Percentiles rank a stretch among this genome's conserved stretches.
These are phyloP conservation scores for Coemansia sp. DNA, from an alignment of 192 early-diverging fungal species.

Conservation along the genomic window DNA sequence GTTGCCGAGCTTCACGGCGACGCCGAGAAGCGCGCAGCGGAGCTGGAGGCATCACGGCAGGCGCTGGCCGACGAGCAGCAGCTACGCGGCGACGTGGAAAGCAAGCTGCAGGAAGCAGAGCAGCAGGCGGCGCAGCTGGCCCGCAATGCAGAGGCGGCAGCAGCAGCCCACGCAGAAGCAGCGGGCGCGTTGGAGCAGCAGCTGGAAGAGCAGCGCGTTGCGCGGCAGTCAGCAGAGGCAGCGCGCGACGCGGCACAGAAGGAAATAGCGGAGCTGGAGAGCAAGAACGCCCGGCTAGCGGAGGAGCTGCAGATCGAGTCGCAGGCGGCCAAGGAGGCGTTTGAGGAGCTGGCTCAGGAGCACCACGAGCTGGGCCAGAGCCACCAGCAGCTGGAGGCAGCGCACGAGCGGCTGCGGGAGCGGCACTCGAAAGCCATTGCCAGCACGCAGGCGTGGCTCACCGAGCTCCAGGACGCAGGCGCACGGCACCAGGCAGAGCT, in stretches of 20 bases:
- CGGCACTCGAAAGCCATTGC: slow-evolving; percentile 35
- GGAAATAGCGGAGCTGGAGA: slow-evolving; percentile 19
- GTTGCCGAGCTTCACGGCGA: slow-evolving; percentile 11
- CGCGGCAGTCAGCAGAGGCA: slow-evolving; percentile 10
- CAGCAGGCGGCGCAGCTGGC: slow-evolving; percentile 11
- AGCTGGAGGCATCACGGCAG: slow-evolving; percentile 1
- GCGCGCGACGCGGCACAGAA: slow-evolving; percentile 17
- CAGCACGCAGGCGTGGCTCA: slow-evolving; percentile 51
- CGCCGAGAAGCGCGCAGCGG: slow-evolving; percentile 3
- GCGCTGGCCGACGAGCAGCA: slow-evolving; percentile 18
- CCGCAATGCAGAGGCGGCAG: slow-evolving; percentile 6
- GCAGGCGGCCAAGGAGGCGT: slow-evolving; percentile 41
- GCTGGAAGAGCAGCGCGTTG: slow-evolving; percentile 20
- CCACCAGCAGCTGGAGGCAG: slow-evolving; percentile 18
- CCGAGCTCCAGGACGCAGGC: slow-evolving; percentile 38
- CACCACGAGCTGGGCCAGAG: slow-evolving; percentile 31
- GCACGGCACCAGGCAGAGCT: slow-evolving; percentile 29
- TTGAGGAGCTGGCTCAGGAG: slow-evolving; percentile 44
- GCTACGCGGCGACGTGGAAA: slow-evolving; percentile 8
- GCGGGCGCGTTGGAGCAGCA: slow-evolving; percentile 9
- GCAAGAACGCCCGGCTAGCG: slow-evolving; percentile 18
- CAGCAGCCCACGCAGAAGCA: slow-evolving; percentile 3
- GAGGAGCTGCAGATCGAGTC: slow-evolving; percentile 51
- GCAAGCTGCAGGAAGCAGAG: slow-evolving; percentile 5
- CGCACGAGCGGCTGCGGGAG: slow-evolving; percentile 22